These are phyloP conservation scores for Chenopodium formosanum DNA, from an alignment of 148 eudicot genomes.

Conservation along the genomic window DNA sequence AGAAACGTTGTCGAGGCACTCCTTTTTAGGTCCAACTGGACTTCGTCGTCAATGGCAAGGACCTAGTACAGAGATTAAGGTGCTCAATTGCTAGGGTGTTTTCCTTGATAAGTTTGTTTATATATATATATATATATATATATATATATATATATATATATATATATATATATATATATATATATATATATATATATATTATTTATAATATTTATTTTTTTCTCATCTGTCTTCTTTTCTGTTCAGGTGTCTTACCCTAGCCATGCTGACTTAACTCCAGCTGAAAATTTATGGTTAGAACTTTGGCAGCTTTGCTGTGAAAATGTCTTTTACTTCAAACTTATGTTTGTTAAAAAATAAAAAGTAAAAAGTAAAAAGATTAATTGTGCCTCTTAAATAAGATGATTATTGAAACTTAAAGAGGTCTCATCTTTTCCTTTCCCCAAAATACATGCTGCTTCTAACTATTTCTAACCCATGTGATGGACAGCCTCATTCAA, in stretches of 20 bases:
- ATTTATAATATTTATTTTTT: not conserved
- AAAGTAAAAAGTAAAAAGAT: too few relatives aligned
- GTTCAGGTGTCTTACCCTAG: slow-evolving; percentile 85
- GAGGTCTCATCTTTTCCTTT: not conserved
- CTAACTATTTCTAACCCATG: slow-evolving; percentile 27
- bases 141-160: too few relatives aligned
- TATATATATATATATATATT: not conserved
- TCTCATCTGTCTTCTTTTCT: slow-evolving; percentile 13
- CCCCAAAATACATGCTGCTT: slow-evolving; percentile 9
- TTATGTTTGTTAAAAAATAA: too few relatives aligned
- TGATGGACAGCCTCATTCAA: slow-evolving; percentile 49
- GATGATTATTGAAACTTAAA: not conserved
- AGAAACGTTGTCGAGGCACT: slow-evolving; percentile 96
- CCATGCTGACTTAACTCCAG: slow-evolving; percentile 44
- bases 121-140: not conserved
- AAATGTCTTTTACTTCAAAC: slow-evolving; percentile 1
- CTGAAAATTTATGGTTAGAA: slow-evolving; percentile 62
- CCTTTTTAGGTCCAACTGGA: slow-evolving; percentile 86
- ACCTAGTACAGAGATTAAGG: slow-evolving; percentile 77
- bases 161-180: not conserved
- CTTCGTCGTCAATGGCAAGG: slow-evolving; percentile 79
- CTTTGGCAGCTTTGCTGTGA: not conserved
- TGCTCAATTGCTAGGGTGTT: slow-evolving; percentile 15
- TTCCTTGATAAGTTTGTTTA: not conserved
- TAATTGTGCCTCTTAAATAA: slow-evolving; percentile 5